Conservation (phyloP, 192 early-diverging fungal species). For the Entophlyctis helioformis region DNA sequence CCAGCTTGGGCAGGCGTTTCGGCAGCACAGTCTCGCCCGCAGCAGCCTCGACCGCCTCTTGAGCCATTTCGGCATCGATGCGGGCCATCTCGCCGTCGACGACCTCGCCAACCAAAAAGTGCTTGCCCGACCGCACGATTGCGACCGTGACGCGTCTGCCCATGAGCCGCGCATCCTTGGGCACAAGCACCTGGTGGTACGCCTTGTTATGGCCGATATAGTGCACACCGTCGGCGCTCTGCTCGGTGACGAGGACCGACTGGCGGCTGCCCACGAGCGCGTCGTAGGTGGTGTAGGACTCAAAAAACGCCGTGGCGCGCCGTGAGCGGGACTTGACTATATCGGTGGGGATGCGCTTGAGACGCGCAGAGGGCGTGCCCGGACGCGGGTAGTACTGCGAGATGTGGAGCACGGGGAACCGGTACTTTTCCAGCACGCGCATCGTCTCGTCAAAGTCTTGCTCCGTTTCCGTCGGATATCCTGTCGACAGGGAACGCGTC, state of each 20-base stretch:
- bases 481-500: too few relatives aligned
- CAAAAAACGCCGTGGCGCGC: conserved; percentile 26
- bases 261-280: conserved; percentile 10
- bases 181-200: conserved; percentile 38
- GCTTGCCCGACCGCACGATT: conserved; percentile 26
- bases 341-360: conserved; percentile 23
- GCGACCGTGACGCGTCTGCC: conserved; percentile 19
- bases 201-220: conserved; percentile 40
- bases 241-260: conserved; percentile 34
- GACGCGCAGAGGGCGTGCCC: conserved; percentile 44
- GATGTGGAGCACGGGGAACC: conserved; percentile 43
- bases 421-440: conserved; percentile 20
- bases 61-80: too few relatives aligned
- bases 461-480: conserved; percentile 42
- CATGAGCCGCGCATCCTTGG: conserved; percentile 19
- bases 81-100: conserved; percentile 13
- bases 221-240: conserved; percentile 24
- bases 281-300: conserved; percentile 24
- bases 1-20: too few relatives aligned
- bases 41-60: too few relatives aligned
- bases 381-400: conserved; percentile 47
- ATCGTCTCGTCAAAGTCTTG: conserved; percentile 40
- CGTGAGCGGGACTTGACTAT: conserved; percentile 37
- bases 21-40: too few relatives aligned
- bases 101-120: conserved; percentile 19